Percentiles rank a stretch among this genome's conserved stretches.
phyloP scores from a whole-genome alignment of 2,329 filamentous ascomycete species.

The Lachnellula suecica region DNA sequence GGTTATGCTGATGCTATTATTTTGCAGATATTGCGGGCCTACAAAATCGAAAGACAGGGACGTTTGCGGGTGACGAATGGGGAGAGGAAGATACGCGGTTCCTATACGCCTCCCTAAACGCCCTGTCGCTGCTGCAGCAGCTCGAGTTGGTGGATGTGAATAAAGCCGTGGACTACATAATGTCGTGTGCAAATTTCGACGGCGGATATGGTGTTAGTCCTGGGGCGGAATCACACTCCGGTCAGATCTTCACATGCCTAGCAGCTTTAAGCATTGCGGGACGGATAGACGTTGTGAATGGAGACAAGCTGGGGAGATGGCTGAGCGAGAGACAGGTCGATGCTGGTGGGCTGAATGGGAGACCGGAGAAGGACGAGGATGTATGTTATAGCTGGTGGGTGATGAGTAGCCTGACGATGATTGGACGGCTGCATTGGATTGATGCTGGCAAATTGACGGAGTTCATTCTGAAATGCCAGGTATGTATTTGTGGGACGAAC shows the following conservation, averaged over 20 bases:
- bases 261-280: slow-evolving; percentile 82
- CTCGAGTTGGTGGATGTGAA: slow-evolving; percentile 74
- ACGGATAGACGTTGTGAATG: slow-evolving; percentile 77
- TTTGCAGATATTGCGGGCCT: slow-evolving; percentile 78
- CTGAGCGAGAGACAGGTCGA: slow-evolving; percentile 88
- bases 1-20: too few species aligned
- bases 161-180: slow-evolving; percentile 77
- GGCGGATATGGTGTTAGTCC: slow-evolving; percentile 89
- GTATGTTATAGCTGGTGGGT: slow-evolving; percentile 99
- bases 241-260: slow-evolving; percentile 93
- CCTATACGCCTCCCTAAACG: slow-evolving; percentile 86
- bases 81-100: slow-evolving; percentile 95
- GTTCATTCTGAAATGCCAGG: slow-evolving; percentile 87
- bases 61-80: slow-evolving; percentile 93
- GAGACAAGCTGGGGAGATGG: slow-evolving; percentile 83
- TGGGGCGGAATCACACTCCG: slow-evolving; percentile 90
- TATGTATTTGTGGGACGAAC: slow-evolving; percentile 67
- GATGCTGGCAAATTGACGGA: slow-evolving; percentile 73
- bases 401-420: slow-evolving; percentile 85
- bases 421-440: slow-evolving; percentile 88
- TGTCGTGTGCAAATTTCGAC: slow-evolving; percentile 87
- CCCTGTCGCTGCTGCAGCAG: slow-evolving; percentile 78
- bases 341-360: slow-evolving; percentile 85
- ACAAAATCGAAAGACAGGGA: slow-evolving; percentile 79
- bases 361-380: slow-evolving; percentile 93